phyloP scores from a whole-genome alignment of 768 basidiomycete genomes.

The Xerocomellus intermedius region DNA sequence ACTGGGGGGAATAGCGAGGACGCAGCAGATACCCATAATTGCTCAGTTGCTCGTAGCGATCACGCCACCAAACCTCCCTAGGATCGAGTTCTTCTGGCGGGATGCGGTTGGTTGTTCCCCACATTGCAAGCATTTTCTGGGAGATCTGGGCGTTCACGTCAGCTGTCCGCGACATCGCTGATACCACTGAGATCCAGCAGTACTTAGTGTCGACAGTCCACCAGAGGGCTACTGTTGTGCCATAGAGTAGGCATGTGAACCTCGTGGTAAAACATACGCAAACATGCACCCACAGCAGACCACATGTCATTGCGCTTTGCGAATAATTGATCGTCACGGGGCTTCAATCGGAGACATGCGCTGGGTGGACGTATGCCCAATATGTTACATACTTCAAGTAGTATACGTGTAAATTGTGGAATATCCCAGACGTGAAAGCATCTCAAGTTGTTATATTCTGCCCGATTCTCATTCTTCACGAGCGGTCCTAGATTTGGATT shows the following conservation, averaged over 20 bases:
- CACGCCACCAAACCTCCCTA: conserved; percentile 12
- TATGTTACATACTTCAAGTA: neutral
- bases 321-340: neutral
- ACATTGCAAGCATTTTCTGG: neutral
- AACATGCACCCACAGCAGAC: conserved; percentile 5
- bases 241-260: neutral
- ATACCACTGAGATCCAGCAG: neutral
- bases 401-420: neutral
- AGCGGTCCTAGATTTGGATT: too few relatives aligned
- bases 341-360: neutral
- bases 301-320: neutral
- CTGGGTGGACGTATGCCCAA: too few relatives aligned
- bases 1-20: conserved; percentile 10
- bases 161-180: neutral
- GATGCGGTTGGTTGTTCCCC: neutral
- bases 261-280: conserved; percentile 11
- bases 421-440: neutral
- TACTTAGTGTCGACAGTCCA: neutral
- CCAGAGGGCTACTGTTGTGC: neutral
- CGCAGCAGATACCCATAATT: conserved; percentile 10
- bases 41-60: conserved; percentile 3
- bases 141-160: neutral
- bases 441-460: too few relatives aligned
- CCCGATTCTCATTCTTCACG: neutral
- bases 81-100: conserved; percentile 9